phyloP scores from a whole-genome alignment of 768 basidiomycete genomes.

The Psilocybe cubensis region DNA sequence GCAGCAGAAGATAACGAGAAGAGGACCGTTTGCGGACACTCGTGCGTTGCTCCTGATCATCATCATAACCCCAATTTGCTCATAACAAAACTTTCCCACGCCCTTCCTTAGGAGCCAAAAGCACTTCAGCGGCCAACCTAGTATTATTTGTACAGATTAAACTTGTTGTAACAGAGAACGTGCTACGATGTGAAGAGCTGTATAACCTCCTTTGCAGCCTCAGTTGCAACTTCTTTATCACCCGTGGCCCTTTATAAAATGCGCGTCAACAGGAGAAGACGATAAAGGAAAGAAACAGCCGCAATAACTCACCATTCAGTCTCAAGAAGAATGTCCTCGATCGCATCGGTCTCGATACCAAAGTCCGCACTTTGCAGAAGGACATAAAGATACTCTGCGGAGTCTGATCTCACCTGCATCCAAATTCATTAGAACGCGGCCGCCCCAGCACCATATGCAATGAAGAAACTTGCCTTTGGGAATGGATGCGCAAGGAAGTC shows the following conservation, averaged over 20 bases:
- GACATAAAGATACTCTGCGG: slow-evolving; percentile 84
- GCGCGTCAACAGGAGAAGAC: slow-evolving; percentile 3
- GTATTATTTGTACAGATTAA: too few relatives aligned
- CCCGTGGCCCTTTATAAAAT: slow-evolving; percentile 48
- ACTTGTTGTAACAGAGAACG: not conserved
- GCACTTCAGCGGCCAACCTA: too few relatives aligned
- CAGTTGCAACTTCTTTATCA: slow-evolving; percentile 40
- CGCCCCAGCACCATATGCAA: slow-evolving; percentile 2
- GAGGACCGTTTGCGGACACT: slow-evolving; percentile 12
- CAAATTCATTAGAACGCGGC: not conserved
- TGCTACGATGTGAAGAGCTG: slow-evolving; percentile 30
- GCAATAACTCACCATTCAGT: slow-evolving; percentile 70
- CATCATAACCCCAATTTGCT: slow-evolving; percentile 11
- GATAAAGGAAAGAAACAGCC: not conserved
- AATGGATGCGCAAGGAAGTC: slow-evolving; percentile 79
- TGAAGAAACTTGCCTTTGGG: slow-evolving; percentile 62
- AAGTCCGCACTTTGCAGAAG: slow-evolving; percentile 73
- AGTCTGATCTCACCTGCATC: slow-evolving; percentile 74
- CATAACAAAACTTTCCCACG: slow-evolving; percentile 12
- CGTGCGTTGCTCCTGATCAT: slow-evolving; percentile 6
- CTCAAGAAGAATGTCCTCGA: slow-evolving; percentile 74
- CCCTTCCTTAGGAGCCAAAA: not conserved
- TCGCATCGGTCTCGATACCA: slow-evolving; percentile 63
- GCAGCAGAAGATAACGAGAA: slow-evolving; percentile 12
- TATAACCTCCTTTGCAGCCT: slow-evolving; percentile 44